Conservation (phyloP, 257 asterid species). For the Penstemon barbatus region DNA sequence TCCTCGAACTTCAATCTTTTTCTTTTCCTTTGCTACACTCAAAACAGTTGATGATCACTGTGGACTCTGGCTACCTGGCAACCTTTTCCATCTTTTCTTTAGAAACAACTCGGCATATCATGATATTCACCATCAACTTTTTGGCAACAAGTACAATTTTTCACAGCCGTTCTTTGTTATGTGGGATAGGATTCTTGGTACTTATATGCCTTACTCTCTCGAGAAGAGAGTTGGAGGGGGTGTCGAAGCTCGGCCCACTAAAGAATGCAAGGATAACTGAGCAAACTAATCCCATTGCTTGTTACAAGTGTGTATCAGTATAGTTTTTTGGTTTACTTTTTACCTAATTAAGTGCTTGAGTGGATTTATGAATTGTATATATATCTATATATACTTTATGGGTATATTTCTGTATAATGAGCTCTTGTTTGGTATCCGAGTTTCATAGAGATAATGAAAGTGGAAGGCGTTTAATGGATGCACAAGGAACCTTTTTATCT, state of each 20-base stretch:
- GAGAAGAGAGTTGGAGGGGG: conserved; percentile 75
- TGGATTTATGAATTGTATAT: conserved; percentile 44
- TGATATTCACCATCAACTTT: conserved; percentile 87
- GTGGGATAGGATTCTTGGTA: conserved; percentile 84
- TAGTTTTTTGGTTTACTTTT: conserved; percentile 20
- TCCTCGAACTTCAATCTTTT: conserved; percentile 80
- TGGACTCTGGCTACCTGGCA: conserved; percentile 91
- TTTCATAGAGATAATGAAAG: conserved; percentile 32
- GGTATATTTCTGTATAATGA: conserved; percentile 47
- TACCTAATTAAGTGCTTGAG: conserved; percentile 27
- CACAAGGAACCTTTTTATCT: not conserved
- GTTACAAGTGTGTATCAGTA: conserved; percentile 42
- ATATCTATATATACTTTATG: conserved; percentile 20
- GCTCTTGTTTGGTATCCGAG: conserved; percentile 23
- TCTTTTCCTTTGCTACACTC: conserved; percentile 86
- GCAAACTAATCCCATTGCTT: conserved; percentile 9
- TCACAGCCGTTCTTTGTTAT: conserved; percentile 94
- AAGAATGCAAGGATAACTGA: conserved; percentile 65
- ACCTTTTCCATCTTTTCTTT: conserved; percentile 70
- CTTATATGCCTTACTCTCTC: conserved; percentile 83
- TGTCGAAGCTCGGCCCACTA: conserved; percentile 69
- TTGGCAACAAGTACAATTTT: conserved; percentile 77
- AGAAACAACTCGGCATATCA: conserved; percentile 87
- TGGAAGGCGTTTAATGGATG: conserved; percentile 25
- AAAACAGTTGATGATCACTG: conserved; percentile 94